These are phyloP conservation scores for Acidiella bohemica DNA, from an alignment of 495 filamentous ascomycete genomes.

Conservation along the genomic window DNA sequence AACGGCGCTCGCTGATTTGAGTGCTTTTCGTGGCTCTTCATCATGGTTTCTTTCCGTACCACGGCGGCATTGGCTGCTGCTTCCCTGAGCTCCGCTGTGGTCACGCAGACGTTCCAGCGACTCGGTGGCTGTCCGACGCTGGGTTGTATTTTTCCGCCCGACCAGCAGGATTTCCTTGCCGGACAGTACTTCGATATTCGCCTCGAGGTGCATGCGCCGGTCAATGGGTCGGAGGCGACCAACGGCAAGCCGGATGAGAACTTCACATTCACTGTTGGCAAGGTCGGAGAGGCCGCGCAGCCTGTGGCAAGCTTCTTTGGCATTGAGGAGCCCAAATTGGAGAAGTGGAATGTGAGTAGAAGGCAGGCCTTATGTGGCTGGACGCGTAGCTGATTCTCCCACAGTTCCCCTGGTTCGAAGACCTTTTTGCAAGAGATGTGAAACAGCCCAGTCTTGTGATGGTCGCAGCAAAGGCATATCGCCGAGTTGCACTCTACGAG, in stretches of 20 bases:
- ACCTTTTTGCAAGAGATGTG: constrained; percentile 56
- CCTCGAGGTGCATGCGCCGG: constrained; percentile 60
- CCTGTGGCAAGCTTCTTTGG: constrained; percentile 46
- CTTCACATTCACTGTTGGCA: constrained; percentile 56
- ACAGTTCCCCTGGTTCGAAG: constrained; percentile 24
- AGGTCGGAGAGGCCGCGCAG: constrained; percentile 37
- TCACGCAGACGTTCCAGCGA: constrained; percentile 54
- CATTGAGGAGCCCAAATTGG: constrained; percentile 44
- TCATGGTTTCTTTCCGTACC: constrained; percentile 6
- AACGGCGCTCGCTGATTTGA: no score
- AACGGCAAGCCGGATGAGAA: constrained; percentile 46
- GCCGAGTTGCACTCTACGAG: constrained; percentile 51
- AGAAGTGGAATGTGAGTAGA: constrained; percentile 60
- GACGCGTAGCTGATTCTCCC: not conserved
- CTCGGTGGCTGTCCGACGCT: constrained; percentile 56
- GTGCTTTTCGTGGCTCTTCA: not conserved
- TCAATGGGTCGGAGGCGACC: constrained; percentile 59
- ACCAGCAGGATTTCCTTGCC: constrained; percentile 62
- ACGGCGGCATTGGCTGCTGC: constrained; percentile 3
- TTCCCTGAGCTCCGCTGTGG: not conserved
- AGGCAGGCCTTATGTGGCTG: constrained; percentile 32
- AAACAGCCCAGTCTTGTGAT: constrained; percentile 50
- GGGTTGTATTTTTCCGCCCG: constrained; percentile 63
- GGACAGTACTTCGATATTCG: constrained; percentile 66
- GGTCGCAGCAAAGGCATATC: constrained; percentile 56